Conservation (phyloP, 2,329 filamentous ascomycete species). For the Leptographium flavum region DNA sequence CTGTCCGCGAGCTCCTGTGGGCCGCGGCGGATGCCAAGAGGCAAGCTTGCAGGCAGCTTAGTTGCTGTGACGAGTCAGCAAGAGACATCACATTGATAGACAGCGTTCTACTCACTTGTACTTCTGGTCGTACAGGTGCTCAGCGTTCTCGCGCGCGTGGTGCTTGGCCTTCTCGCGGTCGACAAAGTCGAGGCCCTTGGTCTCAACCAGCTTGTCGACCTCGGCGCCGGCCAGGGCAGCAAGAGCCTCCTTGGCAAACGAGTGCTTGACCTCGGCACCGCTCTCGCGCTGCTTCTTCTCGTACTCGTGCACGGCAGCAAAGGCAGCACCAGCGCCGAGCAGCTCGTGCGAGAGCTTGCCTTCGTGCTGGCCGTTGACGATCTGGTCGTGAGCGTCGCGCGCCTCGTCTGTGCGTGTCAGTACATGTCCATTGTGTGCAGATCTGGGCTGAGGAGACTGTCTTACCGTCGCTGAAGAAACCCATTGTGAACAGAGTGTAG, state of each 20-base stretch:
- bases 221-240: slow-evolving; percentile 60
- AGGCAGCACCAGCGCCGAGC: slow-evolving; percentile 60
- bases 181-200: slow-evolving; percentile 47
- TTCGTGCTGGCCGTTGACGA: slow-evolving; percentile 35
- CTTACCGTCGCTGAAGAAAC: slow-evolving; percentile 11
- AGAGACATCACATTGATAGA: slow-evolving; percentile 35
- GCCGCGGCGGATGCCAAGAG: neutral
- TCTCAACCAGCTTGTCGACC: slow-evolving; percentile 62
- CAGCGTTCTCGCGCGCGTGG: slow-evolving; percentile 42
- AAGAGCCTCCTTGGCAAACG: slow-evolving; percentile 64
- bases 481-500: slow-evolving; percentile 6
- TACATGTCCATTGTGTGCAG: neutral
- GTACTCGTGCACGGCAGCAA: slow-evolving; percentile 67
- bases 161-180: slow-evolving; percentile 44
- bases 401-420: slow-evolving; percentile 21
- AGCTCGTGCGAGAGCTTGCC: slow-evolving; percentile 57
- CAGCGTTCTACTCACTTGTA: slow-evolving; percentile 38
- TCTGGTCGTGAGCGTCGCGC: slow-evolving; percentile 27
- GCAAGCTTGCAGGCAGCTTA: neutral
- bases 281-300: slow-evolving; percentile 60
- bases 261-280: slow-evolving; percentile 57
- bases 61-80: neutral
- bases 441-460: neutral
- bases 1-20: neutral
- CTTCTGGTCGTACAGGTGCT: slow-evolving; percentile 48